Evolutionary conservation across 768 basidiomycete species (phyloP), one percentile per base, ranked within the genome.

Genomic region (Asterophora parasitica): DNA sequence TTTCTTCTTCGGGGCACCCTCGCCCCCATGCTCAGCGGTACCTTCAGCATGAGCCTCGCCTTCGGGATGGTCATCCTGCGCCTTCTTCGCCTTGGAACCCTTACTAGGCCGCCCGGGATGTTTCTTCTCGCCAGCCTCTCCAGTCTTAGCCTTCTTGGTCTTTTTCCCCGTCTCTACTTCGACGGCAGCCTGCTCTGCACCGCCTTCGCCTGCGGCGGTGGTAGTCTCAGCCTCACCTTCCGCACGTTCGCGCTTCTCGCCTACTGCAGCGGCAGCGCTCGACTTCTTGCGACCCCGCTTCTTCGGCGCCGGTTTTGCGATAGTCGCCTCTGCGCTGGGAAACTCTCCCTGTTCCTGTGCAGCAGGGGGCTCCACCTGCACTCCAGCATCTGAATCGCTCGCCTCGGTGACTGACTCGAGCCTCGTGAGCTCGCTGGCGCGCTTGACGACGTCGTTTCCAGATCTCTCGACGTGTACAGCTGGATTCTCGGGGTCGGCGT

Each of bases 401-500:
- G 42, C 46, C 19, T 48, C 42, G 6, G 37, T 34, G 20, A 20
- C 31, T 1, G 53, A 51, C 13, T 36, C 35, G 17, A 57, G 46
- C 37, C 57, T 65, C 10, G 48, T 58, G 34, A 61, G 47, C 49
- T 65, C 65, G 42, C 62, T 62, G 19, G 59, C 60, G 11, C 61
- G 48, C 41, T 65, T 65, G 1, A 63, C 63, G 19, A 63, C 65
- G 33, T 65, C 64, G 46, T 61, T 61, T 1, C 60, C 59, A 5
- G 55, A 46, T 33, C 57, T 52, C 44, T 49, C 54, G 20, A 62
- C 58, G 35, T 61, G 61, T 2, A 64, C 64, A n/a, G 62, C 59
- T 13, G 61, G 64, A 31, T 63, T 63, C 2, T 46, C 48, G 15
- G 57, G 51, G 42, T 59, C 59, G 2, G 59, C 58, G 48, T 63